Evolutionary conservation across 345 rosid genomes (phyloP).

Genomic region (Salix caprea): DNA sequence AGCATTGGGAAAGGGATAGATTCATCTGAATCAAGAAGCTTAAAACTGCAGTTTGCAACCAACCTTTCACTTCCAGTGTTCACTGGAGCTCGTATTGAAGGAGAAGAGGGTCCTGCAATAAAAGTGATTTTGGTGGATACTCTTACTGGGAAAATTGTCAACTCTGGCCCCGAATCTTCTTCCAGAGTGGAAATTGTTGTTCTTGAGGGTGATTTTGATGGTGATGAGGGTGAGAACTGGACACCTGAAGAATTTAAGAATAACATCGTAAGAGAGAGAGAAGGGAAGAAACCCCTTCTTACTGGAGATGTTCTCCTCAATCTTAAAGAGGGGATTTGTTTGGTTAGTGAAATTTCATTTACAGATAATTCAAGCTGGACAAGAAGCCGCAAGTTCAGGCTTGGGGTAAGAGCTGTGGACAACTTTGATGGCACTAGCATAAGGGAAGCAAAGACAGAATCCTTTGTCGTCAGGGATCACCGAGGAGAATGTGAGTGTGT

Average conservation of each 20-base stretch:
- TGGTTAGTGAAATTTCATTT: slow-evolving; percentile 69
- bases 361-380: slow-evolving; percentile 99
- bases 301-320: slow-evolving; percentile 64
- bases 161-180: slow-evolving; percentile 60
- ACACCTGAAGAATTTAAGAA: slow-evolving; percentile 70
- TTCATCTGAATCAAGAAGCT: slow-evolving; percentile 53
- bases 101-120: slow-evolving; percentile 59
- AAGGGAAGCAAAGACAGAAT: slow-evolving; percentile 75
- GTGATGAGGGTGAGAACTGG: slow-evolving; percentile 63
- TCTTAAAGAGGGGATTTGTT: slow-evolving; percentile 65
- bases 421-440: slow-evolving; percentile 51
- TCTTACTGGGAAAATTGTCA: slow-evolving; percentile 52
- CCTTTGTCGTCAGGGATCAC: slow-evolving; percentile 97
- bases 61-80: slow-evolving; percentile 80
- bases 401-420: slow-evolving; percentile 79
- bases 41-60: slow-evolving; percentile 65
- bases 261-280: slow-evolving; percentile 89
- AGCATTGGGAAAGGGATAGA: slow-evolving; percentile 59
- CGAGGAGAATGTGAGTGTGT: slow-evolving; percentile 88
- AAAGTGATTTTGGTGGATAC: slow-evolving; percentile 70
- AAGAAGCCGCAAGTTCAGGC: slow-evolving; percentile 91
- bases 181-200: slow-evolving; percentile 83
- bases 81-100: slow-evolving; percentile 91
- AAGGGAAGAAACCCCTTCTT: slow-evolving; percentile 92
- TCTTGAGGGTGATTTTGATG: slow-evolving; percentile 90